A percentile compares a stretch with the other conserved stretches of the same genome.
Conservation (phyloP, 768 basidiomycete genomes). For the Coprinopsis cinerea region DNA sequence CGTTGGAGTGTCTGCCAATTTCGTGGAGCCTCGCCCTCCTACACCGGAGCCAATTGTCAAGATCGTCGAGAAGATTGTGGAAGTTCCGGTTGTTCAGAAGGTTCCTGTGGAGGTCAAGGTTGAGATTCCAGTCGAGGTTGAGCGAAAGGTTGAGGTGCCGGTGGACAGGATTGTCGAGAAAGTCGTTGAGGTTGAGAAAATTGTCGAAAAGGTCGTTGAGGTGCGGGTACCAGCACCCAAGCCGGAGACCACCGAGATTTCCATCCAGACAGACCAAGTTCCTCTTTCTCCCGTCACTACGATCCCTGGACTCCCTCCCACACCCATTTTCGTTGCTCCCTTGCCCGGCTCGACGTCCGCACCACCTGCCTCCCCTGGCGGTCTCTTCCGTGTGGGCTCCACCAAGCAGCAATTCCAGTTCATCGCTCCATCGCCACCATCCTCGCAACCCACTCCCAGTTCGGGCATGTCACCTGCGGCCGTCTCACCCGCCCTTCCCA, state of each 20-base stretch:
- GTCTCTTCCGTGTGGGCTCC: constrained; percentile 50
- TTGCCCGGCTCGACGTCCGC: constrained; percentile 16
- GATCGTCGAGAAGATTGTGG: constrained; percentile 26
- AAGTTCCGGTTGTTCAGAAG: constrained; percentile 14
- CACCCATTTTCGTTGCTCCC: constrained; percentile 26
- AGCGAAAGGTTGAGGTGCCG: constrained; percentile 9
- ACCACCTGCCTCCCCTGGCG: constrained; percentile 24
- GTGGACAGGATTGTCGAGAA: constrained; percentile 10
- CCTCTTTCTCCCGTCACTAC: constrained; percentile 3
- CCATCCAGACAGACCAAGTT: constrained; percentile 68
- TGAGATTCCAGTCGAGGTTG: constrained; percentile 6
- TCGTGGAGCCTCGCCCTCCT: constrained; percentile 19
- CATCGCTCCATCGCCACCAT: constrained; percentile 46
- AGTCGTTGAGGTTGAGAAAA: constrained; percentile 7
- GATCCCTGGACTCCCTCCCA: constrained; percentile 28
- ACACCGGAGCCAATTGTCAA: constrained; percentile 29
- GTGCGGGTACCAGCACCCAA: constrained; percentile 35
- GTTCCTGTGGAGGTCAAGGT: constrained; percentile 10
- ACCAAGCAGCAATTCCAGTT: constrained; percentile 56
- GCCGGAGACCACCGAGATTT: constrained; percentile 67
- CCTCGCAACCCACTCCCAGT: constrained; percentile 22
- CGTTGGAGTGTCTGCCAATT: constrained; percentile 33
- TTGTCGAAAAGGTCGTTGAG: constrained; percentile 15
- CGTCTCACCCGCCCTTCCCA: constrained; percentile 25
- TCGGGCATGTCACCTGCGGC: constrained; percentile 33